phyloP scores from a whole-genome alignment of 176 grass and related monocot genomes.

The Miscanthus lutarioriparius region DNA sequence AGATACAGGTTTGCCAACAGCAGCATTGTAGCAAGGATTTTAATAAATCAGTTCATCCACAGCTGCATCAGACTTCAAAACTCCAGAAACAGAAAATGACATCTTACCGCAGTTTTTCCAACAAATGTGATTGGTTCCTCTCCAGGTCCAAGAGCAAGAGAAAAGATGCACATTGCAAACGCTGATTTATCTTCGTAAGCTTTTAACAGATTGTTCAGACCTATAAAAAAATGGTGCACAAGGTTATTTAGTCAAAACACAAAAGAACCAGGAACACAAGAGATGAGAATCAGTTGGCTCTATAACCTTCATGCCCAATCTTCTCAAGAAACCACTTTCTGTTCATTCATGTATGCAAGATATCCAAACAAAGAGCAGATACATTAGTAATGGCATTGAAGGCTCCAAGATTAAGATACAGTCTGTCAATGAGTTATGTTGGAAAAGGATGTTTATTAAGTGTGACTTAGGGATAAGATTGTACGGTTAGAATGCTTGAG shows the following conservation, averaged over 20 bases:
- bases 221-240: conserved; percentile 42
- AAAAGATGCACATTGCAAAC: conserved; percentile 96
- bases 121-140: conserved; percentile 83
- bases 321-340: conserved; percentile 99
- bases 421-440: conserved; percentile 3
- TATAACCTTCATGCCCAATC: conserved; percentile 84
- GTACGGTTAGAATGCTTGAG: not conserved
- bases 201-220: conserved; percentile 86
- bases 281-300: conserved; percentile 9
- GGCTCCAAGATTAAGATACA: not conserved
- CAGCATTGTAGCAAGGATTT: not conserved
- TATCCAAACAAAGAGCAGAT: conserved; percentile 34
- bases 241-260: conserved; percentile 17
- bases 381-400: conserved; percentile 29
- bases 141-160: conserved; percentile 85
- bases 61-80: not conserved
- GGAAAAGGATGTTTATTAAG: conserved; percentile 14
- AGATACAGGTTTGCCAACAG: not conserved
- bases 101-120: conserved; percentile 80
- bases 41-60: not conserved
- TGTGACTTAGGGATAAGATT: conserved; percentile 5
- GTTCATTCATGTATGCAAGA: conserved; percentile 41
- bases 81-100: not conserved
- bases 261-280: conserved; percentile 12
- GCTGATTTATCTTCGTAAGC: conserved; percentile 99